Base-by-base conservation (phyloP, 768 basidiomycete species). In the Mycena latifolia region DNA sequence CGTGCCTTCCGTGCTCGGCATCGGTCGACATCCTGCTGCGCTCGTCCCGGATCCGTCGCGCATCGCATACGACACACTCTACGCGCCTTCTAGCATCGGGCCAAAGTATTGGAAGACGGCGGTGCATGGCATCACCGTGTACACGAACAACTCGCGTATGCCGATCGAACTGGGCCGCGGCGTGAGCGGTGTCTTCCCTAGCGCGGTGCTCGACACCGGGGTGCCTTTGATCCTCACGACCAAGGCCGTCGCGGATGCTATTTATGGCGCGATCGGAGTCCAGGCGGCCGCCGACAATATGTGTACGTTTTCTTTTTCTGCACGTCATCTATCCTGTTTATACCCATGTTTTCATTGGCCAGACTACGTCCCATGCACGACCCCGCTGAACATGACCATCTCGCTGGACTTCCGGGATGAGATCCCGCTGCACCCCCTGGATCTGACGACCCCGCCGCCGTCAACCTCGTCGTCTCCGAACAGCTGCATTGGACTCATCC, bases 321-420 rank as follows among this genome's bases (percentile, higher is more conserved):
- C 24, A 41, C 55, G 29, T 50, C 8, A 28, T 39, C 11, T 37
- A 35, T 2, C 11, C 18, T 50, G 12, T 18, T 29, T 28, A 18
- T 20, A 6, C n/a, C 50, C 9, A 22, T 11, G 31, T 33, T 33
- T 15, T 35, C 18, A 14, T 6, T 35, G 33, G 33, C 28, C 67
- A 94, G 93, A 92, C 74, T 94, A 92, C 72, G 83, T 94, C 20
- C 89, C 90, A 0, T 94, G 93, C 73, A 81, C 77, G 4, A 88
- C 84, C 0, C 90, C 92, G 0, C 81, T 94, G 33, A 94, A 94
- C 74, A 80, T 94, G 62, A 87, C 89, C 5, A 82, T 94, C 63
- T 88, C 88, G 2, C 78, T 94, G 43, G 86, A 89, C 73, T 79
- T 81, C 67, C 87, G 86, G 51, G 73, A 80, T 0, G 84, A 84